Evolutionary conservation across 2,329 filamentous ascomycete genomes (phyloP).

Genomic region (Thielaviopsis euricoi): DNA sequence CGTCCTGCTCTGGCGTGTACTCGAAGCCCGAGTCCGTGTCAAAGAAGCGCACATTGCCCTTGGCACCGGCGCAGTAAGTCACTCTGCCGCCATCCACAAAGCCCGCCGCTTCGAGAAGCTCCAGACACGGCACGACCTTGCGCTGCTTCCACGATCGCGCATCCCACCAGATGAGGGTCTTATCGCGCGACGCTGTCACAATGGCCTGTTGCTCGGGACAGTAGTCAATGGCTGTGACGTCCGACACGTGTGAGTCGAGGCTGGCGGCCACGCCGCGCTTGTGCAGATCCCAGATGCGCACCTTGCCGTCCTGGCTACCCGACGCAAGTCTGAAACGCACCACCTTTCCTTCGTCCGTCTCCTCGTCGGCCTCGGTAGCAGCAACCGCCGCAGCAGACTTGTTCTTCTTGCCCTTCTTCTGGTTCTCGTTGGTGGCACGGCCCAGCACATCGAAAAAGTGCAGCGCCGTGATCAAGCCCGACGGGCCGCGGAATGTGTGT

Average conservation of each 20-base stretch:
- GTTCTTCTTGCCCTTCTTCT: conserved; percentile 24
- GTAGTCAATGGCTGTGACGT: conserved; percentile 78
- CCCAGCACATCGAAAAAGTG: conserved; percentile 70
- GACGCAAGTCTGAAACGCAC: conserved; percentile 66
- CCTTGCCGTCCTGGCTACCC: conserved; percentile 84
- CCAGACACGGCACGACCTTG: conserved; percentile 67
- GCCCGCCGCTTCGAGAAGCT: conserved; percentile 69
- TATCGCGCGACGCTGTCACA: conserved; percentile 77
- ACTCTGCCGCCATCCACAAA: conserved; percentile 57
- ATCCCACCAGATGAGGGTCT: conserved; percentile 89
- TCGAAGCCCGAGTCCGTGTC: conserved; percentile 60
- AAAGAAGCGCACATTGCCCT: conserved; percentile 73
- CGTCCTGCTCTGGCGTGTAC: conserved; percentile 55
- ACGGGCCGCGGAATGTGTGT: conserved; percentile 87
- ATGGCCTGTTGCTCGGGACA: conserved; percentile 57
- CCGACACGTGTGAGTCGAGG: conserved; percentile 84
- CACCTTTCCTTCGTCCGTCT: conserved; percentile 24
- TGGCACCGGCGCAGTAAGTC: conserved; percentile 72
- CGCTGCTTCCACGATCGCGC: conserved; percentile 66
- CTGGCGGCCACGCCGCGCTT: conserved; percentile 62
- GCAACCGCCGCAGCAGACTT: conserved; percentile 17
- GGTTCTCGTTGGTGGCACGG: conserved; percentile 25
- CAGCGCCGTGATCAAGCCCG: conserved; percentile 77
- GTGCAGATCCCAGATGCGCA: conserved; percentile 81
- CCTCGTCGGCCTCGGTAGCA: conserved; percentile 20